phyloP scores from a whole-genome alignment of 2,329 filamentous ascomycete species.

The Mariannaea sp. region DNA sequence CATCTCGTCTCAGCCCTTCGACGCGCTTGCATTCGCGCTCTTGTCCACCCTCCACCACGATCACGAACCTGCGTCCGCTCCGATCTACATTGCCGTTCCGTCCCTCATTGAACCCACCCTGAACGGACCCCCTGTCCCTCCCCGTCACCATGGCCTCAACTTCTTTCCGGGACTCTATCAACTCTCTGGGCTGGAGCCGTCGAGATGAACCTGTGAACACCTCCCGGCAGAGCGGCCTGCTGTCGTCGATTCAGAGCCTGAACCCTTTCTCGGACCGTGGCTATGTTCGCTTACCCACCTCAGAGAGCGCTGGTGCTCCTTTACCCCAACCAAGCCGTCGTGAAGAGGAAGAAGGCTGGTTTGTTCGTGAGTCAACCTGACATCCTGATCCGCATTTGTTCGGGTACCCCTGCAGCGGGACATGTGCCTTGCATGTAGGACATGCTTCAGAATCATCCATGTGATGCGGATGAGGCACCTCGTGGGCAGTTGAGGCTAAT shows the following conservation, averaged over 20 bases:
- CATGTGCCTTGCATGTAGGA: constrained; percentile 51
- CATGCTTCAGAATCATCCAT: constrained; percentile 45
- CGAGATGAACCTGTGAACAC: constrained; percentile 80
- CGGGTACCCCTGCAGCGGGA: constrained; percentile 50
- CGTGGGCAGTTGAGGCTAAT: constrained; percentile 47
- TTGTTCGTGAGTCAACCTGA: constrained; percentile 76
- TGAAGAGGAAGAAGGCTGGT: constrained; percentile 95
- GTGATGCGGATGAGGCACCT: constrained; percentile 51
- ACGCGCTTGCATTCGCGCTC: constrained; percentile 13
- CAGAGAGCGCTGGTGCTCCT: constrained; percentile 80
- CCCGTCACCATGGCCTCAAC: constrained; percentile 72
- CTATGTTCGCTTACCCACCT: constrained; percentile 88
- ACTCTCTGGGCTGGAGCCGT: constrained; percentile 91
- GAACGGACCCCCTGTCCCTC: constrained; percentile 20
- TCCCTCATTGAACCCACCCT: constrained; percentile 28
- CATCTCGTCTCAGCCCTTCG: constrained; percentile 3
- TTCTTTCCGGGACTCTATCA: constrained; percentile 92
- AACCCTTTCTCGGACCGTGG: constrained; percentile 88
- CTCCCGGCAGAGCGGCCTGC: constrained; percentile 68
- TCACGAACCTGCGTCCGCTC: constrained; percentile 25
- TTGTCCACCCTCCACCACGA: constrained; percentile 32
- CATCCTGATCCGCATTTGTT: constrained; percentile 33
- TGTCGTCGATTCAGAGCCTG: constrained; percentile 80
- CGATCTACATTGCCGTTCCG: constrained; percentile 37
- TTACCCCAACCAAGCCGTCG: constrained; percentile 81